A percentile compares a stretch with the other conserved stretches of the same genome.
Evolutionary conservation across 116 monocot genomes (phyloP).

Genomic region (Dioscorea cayenensis): DNA sequence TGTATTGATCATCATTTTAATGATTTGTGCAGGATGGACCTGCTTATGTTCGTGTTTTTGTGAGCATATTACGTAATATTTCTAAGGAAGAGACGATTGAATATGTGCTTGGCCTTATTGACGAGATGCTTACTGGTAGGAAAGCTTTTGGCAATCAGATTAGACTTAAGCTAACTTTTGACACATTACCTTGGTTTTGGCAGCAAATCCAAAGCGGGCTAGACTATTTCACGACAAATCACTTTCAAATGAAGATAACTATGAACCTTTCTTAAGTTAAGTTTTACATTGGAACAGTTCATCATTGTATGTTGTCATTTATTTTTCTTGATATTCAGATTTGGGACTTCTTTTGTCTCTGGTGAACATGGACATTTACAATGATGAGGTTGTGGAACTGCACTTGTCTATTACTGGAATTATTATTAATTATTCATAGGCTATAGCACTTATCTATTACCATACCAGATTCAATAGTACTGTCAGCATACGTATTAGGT

Average conservation of each 20-base stretch:
- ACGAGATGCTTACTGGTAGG: conserved; percentile 86
- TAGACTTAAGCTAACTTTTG: background rate
- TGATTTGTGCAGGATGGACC: conserved; percentile 66
- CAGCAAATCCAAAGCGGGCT: conserved; percentile 90
- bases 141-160: background rate
- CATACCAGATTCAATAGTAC: background rate
- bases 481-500: background rate
- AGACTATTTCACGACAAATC: conserved; percentile 87
- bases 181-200: conserved; percentile 11
- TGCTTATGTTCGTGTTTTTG: conserved; percentile 70
- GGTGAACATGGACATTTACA: background rate
- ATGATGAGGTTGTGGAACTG: background rate
- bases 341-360: background rate
- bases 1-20: conserved; percentile 1
- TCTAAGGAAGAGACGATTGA: conserved; percentile 89
- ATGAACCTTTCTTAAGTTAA: conserved; percentile 82
- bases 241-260: conserved; percentile 66
- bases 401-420: background rate
- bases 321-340: background rate
- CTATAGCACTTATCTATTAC: background rate
- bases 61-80: conserved; percentile 78
- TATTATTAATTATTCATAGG: background rate
- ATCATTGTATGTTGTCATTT: background rate
- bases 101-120: conserved; percentile 95
- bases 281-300: conserved; percentile 9